These are phyloP conservation scores for Monosporascus sp. DNA, from an alignment of 2,329 filamentous ascomycete species.

Conservation along the genomic window DNA sequence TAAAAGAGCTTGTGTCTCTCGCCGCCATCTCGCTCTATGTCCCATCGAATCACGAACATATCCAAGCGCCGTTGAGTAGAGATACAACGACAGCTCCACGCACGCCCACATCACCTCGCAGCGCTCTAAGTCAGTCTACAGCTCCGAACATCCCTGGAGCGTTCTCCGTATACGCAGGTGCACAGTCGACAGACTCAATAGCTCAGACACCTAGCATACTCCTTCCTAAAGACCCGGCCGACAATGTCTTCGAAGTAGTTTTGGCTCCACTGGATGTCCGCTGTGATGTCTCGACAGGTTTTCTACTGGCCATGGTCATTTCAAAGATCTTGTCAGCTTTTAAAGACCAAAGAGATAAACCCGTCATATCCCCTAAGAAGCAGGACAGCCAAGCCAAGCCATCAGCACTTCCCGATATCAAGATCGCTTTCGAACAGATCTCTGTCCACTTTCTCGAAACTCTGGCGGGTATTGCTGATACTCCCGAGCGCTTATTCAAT, in stretches of 20 bases:
- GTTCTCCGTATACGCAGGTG: conserved; percentile 47
- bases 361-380: conserved; percentile 4
- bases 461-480: conserved; percentile 48
- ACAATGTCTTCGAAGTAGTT: conserved; percentile 42
- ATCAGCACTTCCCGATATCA: conserved; percentile 34
- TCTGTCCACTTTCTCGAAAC: conserved; percentile 53
- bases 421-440: conserved; percentile 43
- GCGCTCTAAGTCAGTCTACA: conserved; percentile 22
- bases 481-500: conserved; percentile 40
- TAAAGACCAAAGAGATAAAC: conserved; percentile 22
- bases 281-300: conserved; percentile 54
- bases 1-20: conserved; percentile 50
- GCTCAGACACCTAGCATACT: conserved; percentile 5
- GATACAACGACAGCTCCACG: conserved; percentile 4
- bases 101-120: background rate
- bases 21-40: conserved; percentile 50
- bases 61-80: conserved; percentile 29
- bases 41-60: conserved; percentile 44
- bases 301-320: conserved; percentile 48
- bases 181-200: conserved; percentile 17
- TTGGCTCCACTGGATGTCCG: conserved; percentile 48
- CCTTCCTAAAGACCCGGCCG: conserved; percentile 12
- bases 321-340: conserved; percentile 44
- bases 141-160: conserved; percentile 55
- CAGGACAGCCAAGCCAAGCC: conserved; percentile 8